Conservation (phyloP, 2,329 filamentous ascomycete species). For the Scedosporium apiospermum region DNA sequence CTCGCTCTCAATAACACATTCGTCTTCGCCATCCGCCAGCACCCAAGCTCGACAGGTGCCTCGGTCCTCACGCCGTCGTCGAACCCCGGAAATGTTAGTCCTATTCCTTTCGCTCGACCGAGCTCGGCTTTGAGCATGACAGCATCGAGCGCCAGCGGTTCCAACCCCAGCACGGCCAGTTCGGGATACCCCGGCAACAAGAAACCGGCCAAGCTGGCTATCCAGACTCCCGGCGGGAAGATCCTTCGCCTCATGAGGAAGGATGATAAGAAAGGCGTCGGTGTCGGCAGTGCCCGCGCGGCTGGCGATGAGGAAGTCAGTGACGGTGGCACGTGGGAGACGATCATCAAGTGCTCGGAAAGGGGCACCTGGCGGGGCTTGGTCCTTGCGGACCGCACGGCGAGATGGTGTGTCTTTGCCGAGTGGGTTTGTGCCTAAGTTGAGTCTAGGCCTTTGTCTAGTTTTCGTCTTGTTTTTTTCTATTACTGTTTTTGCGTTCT, state of each 20-base stretch:
- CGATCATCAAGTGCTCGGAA: slow-evolving; percentile 83
- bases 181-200: slow-evolving; percentile 44
- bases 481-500: neutral
- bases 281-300: slow-evolving; percentile 30
- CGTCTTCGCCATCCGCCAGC: slow-evolving; percentile 90
- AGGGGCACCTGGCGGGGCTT: slow-evolving; percentile 71
- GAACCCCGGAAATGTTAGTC: slow-evolving; percentile 40
- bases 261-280: slow-evolving; percentile 53
- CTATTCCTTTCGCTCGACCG: slow-evolving; percentile 53
- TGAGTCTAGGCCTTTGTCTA: neutral
- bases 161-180: slow-evolving; percentile 44
- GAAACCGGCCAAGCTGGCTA: slow-evolving; percentile 92
- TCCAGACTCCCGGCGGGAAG: slow-evolving; percentile 89
- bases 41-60: slow-evolving; percentile 51
- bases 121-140: slow-evolving; percentile 57
- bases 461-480: neutral
- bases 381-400: slow-evolving; percentile 73
- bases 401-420: slow-evolving; percentile 85
- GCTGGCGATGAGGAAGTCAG: slow-evolving; percentile 45
- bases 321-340: slow-evolving; percentile 75
- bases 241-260: slow-evolving; percentile 82
- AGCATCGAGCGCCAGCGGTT: slow-evolving; percentile 46
- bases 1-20: slow-evolving; percentile 95
- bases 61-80: slow-evolving; percentile 34
- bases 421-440: slow-evolving; percentile 59